Base-by-base conservation (phyloP, 768 basidiomycete genomes). In the Tricholoma matsutake region DNA sequence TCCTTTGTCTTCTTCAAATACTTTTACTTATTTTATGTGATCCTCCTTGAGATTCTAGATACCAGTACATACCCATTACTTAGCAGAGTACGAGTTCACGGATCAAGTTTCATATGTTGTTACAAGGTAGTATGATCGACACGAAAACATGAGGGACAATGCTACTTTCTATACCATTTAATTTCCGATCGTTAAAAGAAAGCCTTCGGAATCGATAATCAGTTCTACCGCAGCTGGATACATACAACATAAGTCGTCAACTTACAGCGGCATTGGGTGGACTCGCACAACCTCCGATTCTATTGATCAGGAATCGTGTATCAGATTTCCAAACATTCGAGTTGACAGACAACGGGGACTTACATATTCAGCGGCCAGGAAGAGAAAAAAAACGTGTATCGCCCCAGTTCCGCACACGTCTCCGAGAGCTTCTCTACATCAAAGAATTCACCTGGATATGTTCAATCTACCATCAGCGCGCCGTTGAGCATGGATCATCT, bases 331-430 rank as follows among this genome's bases (percentile, higher is more conserved):
- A 43, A 43, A 9, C 29, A 14, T 34, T 10, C 22, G 29, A 18
- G 31, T 31, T 47, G 22, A 60, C n/a, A 53, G 43, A 54, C 20
- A 51, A 32, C n/a, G 2, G 13, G 57, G 32, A 72, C 85, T 65
- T 64, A 88, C 87, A 90, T 83, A 69, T 88, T 83, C 63, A 91
- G 75, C 0, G 88, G 88, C 87, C 86, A 89, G 2, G 86, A 89
- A 1, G 86, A 80, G 73, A 90, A 88, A 79, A 89, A 90, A 71
- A 91, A 89, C 9, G 85, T 86, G 69, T 87, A 89, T 65, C 86
- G 73, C 4, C 81, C 79, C 1, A 81, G 83, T 62, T 82, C 81
- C 4, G 79, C 80, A 67, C 86, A 89, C 7, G 75, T 73, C 61
- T 80, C 72, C 10, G 86, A 81, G 2, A 90, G 76, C 60, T 79